Base-by-base conservation (phyloP, 352 stramenopile species). In the Pythium myriotylum region DNA sequence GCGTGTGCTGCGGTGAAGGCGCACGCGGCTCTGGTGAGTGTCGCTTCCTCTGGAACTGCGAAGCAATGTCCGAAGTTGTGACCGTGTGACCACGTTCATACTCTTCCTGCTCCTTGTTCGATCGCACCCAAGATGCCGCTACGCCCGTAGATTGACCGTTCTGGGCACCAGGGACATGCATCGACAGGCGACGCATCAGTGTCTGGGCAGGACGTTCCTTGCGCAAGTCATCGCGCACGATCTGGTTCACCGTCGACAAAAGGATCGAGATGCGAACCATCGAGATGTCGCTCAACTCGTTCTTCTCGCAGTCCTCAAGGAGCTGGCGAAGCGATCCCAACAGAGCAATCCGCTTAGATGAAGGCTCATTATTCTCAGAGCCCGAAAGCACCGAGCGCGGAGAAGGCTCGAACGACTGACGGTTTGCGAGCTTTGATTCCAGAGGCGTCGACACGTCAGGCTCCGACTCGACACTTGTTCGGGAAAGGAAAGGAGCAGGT, bases 201-300 rank as follows among this genome's bases (percentile, higher is more conserved):
- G 54, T 62, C 32, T 79, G 72, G 0, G 75, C 33, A 56, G 70
- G 54, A 50, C 72, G 55, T 62, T 73, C 65, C 51, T 78, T 84
- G 27, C 79, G 73, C 47, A 91, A 24, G 39, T 91, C 81, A 26
- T 91, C 77, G 14, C 70, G 72, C 17, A 89, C 74, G 41, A 91
- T 86, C 55, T 91, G 81, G 59, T 74, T 81, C 23, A 88, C 79
- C 0, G 81, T 89, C 13, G 72, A 74, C 22, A 91, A 40, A 57
- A 91, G 41, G n/a, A 81, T 88, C 26, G 78, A 79, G 52, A 91
- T 80, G 14, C 78, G 77, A 2, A 81, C 76, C 58, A 88, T 87
- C 22, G 77, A 66, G 16, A 88, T 73, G 43, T 91, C 81, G 1
- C 58, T 84, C 39, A 91, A 64, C 49, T 91, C 81, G 24, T 77